Evolutionary conservation across 371 early-diverging fungal species (phyloP).

Genomic region (Mycotypha africana): DNA sequence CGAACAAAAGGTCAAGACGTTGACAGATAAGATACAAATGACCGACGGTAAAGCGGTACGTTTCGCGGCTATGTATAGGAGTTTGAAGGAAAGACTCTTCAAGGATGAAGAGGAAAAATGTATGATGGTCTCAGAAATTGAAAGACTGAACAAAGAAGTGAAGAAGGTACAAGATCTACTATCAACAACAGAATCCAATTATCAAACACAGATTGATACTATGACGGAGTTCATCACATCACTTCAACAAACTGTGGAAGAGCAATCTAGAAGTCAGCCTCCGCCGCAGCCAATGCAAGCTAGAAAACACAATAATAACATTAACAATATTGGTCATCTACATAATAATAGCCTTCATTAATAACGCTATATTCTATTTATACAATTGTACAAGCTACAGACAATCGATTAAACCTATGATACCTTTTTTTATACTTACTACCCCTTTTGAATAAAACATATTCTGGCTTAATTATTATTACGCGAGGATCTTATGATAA

Average conservation of each 20-base stretch:
- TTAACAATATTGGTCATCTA: too few species aligned
- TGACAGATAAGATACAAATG: conserved; percentile 37
- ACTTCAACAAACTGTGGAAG: conserved; percentile 15
- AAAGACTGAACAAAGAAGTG: conserved; percentile 24
- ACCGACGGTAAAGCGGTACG: conserved; percentile 37
- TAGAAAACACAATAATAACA: too few species aligned
- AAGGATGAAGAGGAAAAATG: conserved; percentile 21
- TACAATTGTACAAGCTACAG: too few species aligned
- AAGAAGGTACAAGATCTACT: conserved; percentile 24
- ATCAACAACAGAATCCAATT: conserved; percentile 32
- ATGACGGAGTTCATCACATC: conserved; percentile 33
- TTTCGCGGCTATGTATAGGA: conserved; percentile 25
- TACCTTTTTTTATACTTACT: too few species aligned
- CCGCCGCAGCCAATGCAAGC: too few species aligned
- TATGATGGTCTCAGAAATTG: conserved; percentile 17
- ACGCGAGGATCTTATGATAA: too few species aligned
- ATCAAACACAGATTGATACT: conserved; percentile 29
- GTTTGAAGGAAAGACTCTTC: conserved; percentile 20
- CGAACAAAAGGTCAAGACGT: conserved; percentile 18
- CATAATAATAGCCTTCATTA: too few species aligned
- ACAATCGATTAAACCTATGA: too few species aligned
- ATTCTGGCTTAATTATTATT: too few species aligned
- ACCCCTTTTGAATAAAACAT: too few species aligned
- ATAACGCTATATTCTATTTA: too few species aligned
- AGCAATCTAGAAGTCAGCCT: too few species aligned